A percentile compares a stretch with the other conserved stretches of the same genome.
Evolutionary conservation across 371 early-diverging fungal genomes (phyloP).

Genomic region (Batkoa obscura): DNA sequence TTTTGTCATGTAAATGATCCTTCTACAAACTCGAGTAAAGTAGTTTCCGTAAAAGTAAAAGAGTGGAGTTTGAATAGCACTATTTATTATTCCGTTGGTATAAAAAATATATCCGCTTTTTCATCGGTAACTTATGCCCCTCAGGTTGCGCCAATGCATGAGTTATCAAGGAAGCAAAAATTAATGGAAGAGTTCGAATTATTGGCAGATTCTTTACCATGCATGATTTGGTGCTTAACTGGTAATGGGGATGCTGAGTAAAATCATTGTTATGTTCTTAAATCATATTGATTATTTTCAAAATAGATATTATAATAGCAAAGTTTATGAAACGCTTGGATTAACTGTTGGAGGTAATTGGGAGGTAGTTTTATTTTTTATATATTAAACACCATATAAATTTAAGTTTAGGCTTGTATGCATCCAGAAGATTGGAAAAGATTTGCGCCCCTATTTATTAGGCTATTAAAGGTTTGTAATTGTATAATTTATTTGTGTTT

Average conservation of each 20-base stretch:
- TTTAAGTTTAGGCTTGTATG: neutral
- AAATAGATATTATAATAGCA: neutral
- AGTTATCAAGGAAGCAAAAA: neutral
- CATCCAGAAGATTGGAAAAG: neutral
- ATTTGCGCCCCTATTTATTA: neutral
- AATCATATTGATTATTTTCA: neutral
- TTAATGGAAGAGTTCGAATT: conserved; percentile 8
- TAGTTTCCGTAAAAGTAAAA: no score
- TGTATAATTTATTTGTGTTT: neutral
- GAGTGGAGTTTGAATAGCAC: no score
- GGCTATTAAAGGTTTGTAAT: neutral
- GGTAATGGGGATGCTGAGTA: neutral
- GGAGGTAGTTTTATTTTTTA: neutral
- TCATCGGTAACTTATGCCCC: no score
- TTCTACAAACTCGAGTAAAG: no score
- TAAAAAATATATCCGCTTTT: no score
- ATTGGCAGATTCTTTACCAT: conserved; percentile 2
- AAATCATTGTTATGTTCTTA: neutral
- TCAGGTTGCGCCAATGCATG: no score
- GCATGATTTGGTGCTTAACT: neutral
- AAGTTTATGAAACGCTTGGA: neutral
- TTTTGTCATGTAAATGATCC: no score
- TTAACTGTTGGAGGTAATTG: neutral
- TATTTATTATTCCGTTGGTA: no score
- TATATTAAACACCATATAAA: neutral